A percentile compares a stretch with the other conserved stretches of the same genome.
Evolutionary conservation across 2,329 filamentous ascomycete genomes (phyloP).

Genomic region (Paraconiothyrium brasiliense): DNA sequence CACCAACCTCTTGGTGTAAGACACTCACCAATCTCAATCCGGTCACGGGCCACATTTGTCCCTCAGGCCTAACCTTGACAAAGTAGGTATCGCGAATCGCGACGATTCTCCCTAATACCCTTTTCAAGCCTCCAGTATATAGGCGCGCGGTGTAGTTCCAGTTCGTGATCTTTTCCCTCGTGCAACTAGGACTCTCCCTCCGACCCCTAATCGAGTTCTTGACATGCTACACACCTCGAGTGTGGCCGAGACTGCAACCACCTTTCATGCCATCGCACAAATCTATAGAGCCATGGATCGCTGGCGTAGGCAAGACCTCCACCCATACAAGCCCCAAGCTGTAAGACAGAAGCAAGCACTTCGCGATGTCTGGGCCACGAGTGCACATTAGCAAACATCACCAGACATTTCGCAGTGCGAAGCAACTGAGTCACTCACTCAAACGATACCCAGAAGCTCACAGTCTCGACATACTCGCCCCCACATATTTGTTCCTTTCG

Average conservation of each 20-base stretch:
- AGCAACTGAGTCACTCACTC: background rate
- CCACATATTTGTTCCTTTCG: background rate
- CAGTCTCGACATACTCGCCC: background rate
- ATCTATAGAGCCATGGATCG: background rate
- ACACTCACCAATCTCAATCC: background rate
- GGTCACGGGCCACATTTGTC: background rate
- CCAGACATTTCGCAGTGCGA: background rate
- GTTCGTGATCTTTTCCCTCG: background rate
- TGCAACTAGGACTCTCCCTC: background rate
- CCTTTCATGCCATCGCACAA: background rate
- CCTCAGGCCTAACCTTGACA: background rate
- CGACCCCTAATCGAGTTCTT: background rate
- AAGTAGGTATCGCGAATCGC: background rate
- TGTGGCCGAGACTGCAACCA: background rate
- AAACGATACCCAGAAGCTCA: background rate
- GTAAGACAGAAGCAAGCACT: background rate
- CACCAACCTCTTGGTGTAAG: background rate
- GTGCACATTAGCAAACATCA: background rate
- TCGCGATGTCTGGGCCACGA: background rate
- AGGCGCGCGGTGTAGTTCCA: background rate
- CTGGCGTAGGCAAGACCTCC: background rate
- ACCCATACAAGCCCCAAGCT: background rate
- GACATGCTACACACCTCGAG: background rate
- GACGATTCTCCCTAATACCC: background rate
- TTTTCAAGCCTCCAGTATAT: background rate